These are phyloP conservation scores for Fusarium sp. DNA, from an alignment of 2,329 filamentous ascomycete genomes.

Conservation along the genomic window DNA sequence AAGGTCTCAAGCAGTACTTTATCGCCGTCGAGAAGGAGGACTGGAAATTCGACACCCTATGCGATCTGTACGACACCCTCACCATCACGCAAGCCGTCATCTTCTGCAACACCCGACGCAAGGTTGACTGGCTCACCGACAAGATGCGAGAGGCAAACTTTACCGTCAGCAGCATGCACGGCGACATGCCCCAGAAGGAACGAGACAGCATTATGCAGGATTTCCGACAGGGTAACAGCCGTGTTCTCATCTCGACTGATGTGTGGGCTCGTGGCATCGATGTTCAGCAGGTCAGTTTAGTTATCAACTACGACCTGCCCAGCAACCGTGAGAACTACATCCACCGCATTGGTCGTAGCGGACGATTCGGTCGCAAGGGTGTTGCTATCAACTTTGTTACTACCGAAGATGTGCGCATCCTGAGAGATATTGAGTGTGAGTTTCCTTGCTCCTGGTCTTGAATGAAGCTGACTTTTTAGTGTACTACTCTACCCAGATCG, in stretches of 20 bases:
- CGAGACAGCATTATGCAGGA: conserved; percentile 99
- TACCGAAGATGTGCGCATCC: conserved; percentile 95
- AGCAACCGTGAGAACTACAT: conserved; percentile 99
- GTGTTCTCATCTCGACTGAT: conserved; percentile 96
- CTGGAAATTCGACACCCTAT: conserved; percentile 99
- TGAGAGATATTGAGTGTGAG: conserved; percentile 94
- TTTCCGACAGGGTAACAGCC: conserved; percentile 95
- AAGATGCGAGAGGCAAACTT: conserved; percentile 99
- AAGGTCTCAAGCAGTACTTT: conserved; percentile 98
- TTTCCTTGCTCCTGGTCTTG: conserved; percentile 34
- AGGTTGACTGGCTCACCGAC: conserved; percentile 99
- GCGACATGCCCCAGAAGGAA: conserved; percentile 98
- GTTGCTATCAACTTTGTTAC: conserved; percentile 99
- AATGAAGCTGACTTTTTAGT: conserved; percentile 65
- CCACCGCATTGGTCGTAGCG: conserved; percentile 95
- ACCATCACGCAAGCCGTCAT: conserved; percentile 99
- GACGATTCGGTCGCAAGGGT: conserved; percentile 96
- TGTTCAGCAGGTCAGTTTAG: conserved; percentile 96
- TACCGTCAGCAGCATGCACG: conserved; percentile 98
- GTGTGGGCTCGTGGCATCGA: conserved; percentile 99
- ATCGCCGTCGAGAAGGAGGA: conserved; percentile 99
- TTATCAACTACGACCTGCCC: conserved; percentile 99
- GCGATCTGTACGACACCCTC: conserved; percentile 97
- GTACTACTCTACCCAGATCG: conserved; percentile 96
- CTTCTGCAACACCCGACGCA: conserved; percentile 98